Base-by-base conservation (phyloP, 169 alveolate species). In the Eimeria acervulina region DNA sequence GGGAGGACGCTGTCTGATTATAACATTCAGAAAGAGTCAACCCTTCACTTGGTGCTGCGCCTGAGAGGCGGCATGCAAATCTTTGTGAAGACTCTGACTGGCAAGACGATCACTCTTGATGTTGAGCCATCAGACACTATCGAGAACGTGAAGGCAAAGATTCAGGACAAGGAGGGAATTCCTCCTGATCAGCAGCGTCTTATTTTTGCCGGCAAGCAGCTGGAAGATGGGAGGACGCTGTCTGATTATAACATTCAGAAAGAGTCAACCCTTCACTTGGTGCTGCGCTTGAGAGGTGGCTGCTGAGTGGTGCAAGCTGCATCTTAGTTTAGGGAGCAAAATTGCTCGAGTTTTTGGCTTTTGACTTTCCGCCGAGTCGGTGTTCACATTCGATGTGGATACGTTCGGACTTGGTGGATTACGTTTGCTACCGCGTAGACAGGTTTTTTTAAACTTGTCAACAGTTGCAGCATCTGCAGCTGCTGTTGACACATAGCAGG, bases 141-240 rank as follows among this genome's bases (percentile, higher is more conserved):
- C 96, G 99, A 99, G 94, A 98, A 99, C 96, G 99, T 99, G 96
- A 97, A 91, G 97, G 97, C 97, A 76, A 94, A 95, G 89, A 97
- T 97, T 36, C 97, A 96, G 83, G 97, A 96, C 95, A 94, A 84
- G 81, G 97, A 94, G 74, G 98, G 98, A 44, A 99, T 99, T 95
- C 99, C 99, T 40, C 99, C 99, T 42, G 99, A 99, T 98, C 99
- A 99, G 98, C 99, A 99, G 97, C 99, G 99, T 97, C 97, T 99
- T 95, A 99, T 99, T 97, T 99, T 99, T 97, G 99, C 99, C 12
- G 99, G 99, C 94, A 99, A 99, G 97, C 99, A 99, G 97, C 97
- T 99, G 95, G 99, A 99, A 96, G 99, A 99, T 97, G 99, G 99
- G 59, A 98, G 99, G 95, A 99, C 99, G 51, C 98, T 99, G 76